Percentiles rank a stretch among this genome's conserved stretches.
Conservation (phyloP, 2,329 filamentous ascomycete genomes). For the Xylaria sp. region DNA sequence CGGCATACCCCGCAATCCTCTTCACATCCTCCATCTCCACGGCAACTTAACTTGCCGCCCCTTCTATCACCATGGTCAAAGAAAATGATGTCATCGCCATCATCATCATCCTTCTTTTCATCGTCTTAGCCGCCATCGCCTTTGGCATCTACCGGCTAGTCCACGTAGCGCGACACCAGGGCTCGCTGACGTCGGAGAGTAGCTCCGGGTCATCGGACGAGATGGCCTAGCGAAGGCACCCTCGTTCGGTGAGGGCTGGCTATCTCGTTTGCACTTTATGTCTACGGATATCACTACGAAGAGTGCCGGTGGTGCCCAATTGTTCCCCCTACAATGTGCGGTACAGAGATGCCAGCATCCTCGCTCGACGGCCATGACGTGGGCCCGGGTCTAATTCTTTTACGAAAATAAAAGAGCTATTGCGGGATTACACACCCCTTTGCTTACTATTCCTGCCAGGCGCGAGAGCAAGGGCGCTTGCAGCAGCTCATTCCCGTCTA, state of each 20-base stretch:
- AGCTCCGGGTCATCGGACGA: conserved; percentile 38
- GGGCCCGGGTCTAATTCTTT: not conserved
- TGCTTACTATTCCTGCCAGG: not conserved
- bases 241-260: not conserved
- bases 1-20: not conserved
- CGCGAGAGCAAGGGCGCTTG: not conserved
- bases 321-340: not conserved
- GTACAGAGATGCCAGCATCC: not conserved
- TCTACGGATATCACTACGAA: not conserved
- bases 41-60: not conserved
- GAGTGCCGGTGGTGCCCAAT: too few species aligned
- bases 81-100: conserved; percentile 75
- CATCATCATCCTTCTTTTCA: conserved; percentile 74
- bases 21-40: not conserved
- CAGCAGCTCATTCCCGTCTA: not conserved
- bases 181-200: conserved; percentile 43
- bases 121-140: conserved; percentile 68
- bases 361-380: not conserved
- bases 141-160: conserved; percentile 74
- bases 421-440: too few species aligned
- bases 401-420: not conserved
- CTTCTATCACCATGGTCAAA: conserved; percentile 61
- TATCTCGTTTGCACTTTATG: conserved; percentile 3
- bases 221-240: conserved; percentile 16
- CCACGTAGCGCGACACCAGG: conserved; percentile 57